Base-by-base conservation (phyloP, 2,329 filamentous ascomycete genomes). In the Aureobasidium uvarum region DNA sequence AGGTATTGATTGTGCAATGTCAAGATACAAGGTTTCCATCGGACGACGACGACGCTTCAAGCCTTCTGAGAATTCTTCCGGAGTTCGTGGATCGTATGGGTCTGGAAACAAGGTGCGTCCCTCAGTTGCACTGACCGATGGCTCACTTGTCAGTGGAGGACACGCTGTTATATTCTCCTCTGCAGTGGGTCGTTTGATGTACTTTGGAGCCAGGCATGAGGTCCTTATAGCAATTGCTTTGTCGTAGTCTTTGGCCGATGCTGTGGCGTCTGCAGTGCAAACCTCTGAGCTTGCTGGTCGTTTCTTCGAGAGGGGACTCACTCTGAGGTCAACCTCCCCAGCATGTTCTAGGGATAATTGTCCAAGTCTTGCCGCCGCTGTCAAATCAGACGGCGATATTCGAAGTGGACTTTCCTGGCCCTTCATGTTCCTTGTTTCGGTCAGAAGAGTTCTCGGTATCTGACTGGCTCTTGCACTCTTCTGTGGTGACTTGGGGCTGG, bases 221-320 rank as follows among this genome's bases (percentile, higher is more conserved):
- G 46, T 45, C 13, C 60, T 63, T 8, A 63, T 20, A 11, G 60
- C 60, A 25, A 54, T 11, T 8, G 48, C 46, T 45, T 38, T 52
- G 36, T 28, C 60, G 23, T n/a, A 31, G 5, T n/a, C 20, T 20
- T 36, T 62, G 33, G 36, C 14, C 20, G 20, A 23, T 48, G 41
- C 56, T 16, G 33, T 16, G 33, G 45, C 46, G 8, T 63, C 60
- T 33, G 39, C 23, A 43, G 60, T 48, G 10, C 48, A 52, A 11
- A 63, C 36, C 6, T 63, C 60, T 23, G 60, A 63, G 48, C 48
- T 63, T 36, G 60, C 60, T 28, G 60, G 48, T 23, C 60, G 46
- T 33, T 63, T 63, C 16, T 28, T 63, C 25, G 46, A 52, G 25
- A 63, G 5, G 1, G 48, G 46, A n/a, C 38, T 63, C 13, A n/a